Evolutionary conservation across 768 basidiomycete species (phyloP), one percentile per base, ranked within the genome.

Genomic region (Naganishia kalamii): DNA sequence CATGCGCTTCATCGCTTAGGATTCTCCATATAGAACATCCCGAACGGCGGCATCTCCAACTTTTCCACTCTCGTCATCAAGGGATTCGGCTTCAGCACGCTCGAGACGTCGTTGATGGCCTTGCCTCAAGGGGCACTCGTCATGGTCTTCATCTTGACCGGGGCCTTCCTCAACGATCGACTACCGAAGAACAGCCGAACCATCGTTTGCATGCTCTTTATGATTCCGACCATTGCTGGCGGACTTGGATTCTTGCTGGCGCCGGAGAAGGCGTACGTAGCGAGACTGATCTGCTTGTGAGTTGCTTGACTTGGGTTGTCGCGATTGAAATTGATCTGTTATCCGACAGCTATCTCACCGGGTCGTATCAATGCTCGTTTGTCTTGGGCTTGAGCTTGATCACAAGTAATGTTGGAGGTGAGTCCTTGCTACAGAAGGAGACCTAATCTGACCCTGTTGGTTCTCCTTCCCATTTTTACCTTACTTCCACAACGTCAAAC

Each of bases 351-450:
- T 75, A 76, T 65, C 62, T 77, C 17, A 76, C 77, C n/a, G 74
- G 74, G 13, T 75, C 74, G 12, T 75, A 76, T 60, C 76, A 78
- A 61, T 62, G 72, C 6, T 72, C 73, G 15, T 78, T 76, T 62
- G 75, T 78, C n/a, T 47, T 78, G 1, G 70, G 66, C 12, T 65
- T 78, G 3, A 72, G 70, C 19, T 73, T 82, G 23, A 75, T 81
- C 50, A 79, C 80, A 4, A 75, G 76, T 8, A 82, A 82, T 67
- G 75, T 77, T 0, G 80, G 76, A 15, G 81, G 81, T 10, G 78
- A 78, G 60, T 77, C 79, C 27, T n/a, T n/a, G n/a, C n/a, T n/a
- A n/a, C n/a, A n/a, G n/a, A n/a, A n/a, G n/a, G n/a, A n/a, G n/a
- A n/a, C n/a, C n/a, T n/a, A n/a, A n/a, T n/a, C n/a, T n/a, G n/a